Conservation (phyloP, 305 asterid species). For the Fraxinus angustifolia region DNA sequence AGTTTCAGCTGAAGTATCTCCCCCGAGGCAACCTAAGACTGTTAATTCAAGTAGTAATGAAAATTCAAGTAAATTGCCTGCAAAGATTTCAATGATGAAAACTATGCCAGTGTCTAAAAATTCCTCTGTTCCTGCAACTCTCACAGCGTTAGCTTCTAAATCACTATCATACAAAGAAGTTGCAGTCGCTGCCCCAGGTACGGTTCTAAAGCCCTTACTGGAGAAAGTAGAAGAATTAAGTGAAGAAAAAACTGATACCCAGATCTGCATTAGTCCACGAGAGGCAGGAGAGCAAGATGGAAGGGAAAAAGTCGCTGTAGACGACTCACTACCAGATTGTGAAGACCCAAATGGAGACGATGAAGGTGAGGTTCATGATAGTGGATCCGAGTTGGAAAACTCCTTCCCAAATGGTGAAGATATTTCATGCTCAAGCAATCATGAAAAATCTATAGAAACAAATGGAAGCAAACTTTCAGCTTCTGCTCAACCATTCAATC, state of each 20-base stretch:
- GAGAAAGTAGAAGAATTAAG: conserved; percentile 79
- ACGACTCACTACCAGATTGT: conserved; percentile 36
- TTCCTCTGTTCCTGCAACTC: conserved; percentile 50
- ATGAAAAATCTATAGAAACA: conserved; percentile 57
- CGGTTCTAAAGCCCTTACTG: conserved; percentile 90
- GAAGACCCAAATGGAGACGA: conserved; percentile 46
- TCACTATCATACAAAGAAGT: conserved; percentile 95
- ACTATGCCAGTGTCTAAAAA: conserved; percentile 42
- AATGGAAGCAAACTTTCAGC: conserved; percentile 97
- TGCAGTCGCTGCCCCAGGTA: conserved; percentile 95
- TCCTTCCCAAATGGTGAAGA: conserved; percentile 51
- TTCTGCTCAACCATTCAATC: conserved; percentile 89
- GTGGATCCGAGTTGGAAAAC: conserved; percentile 38
- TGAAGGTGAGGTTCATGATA: conserved; percentile 44
- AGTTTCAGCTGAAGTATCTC: conserved; percentile 44
- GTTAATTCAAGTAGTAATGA: conserved; percentile 33
- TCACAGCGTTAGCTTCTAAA: conserved; percentile 79
- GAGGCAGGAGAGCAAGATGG: conserved; percentile 54
- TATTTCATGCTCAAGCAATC: conserved; percentile 32
- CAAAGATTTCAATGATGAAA: conserved; percentile 44
- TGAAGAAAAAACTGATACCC: conserved; percentile 62
- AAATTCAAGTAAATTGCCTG: conserved; percentile 45
- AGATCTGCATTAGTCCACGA: conserved; percentile 52
- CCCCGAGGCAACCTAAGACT: conserved; percentile 44
- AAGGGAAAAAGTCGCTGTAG: conserved; percentile 39